phyloP scores from a whole-genome alignment of 177 flowering plant genomes.

The Vitis hybrid region DNA sequence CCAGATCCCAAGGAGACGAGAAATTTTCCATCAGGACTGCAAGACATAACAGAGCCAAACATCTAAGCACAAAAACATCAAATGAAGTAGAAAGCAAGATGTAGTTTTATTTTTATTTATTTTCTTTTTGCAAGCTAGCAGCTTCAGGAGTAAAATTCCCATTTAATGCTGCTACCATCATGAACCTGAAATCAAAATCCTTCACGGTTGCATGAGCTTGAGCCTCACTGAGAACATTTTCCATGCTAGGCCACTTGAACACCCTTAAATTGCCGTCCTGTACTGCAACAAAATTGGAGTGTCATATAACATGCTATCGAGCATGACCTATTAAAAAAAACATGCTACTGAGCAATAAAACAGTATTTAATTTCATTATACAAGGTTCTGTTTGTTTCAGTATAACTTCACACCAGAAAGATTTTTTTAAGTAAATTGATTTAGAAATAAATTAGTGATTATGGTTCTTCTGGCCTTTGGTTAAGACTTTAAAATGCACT shows the following conservation, averaged over 20 bases:
- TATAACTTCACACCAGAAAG: no score
- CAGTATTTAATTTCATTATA: no score
- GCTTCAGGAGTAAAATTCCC: neutral
- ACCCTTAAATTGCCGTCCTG: conserved; percentile 93
- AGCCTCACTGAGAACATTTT: conserved; percentile 52
- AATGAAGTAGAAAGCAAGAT: neutral
- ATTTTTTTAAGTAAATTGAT: no score
- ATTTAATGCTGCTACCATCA: neutral
- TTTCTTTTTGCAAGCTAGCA: neutral
- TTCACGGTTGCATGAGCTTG: conserved; percentile 71
- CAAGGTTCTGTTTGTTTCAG: no score
- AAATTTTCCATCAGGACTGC: conserved; percentile 83
- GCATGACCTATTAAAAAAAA: no score
- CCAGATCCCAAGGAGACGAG: conserved; percentile 73
- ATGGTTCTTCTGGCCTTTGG: no score
- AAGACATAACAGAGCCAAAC: conserved; percentile 14
- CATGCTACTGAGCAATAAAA: no score
- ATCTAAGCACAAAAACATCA: conserved; percentile 9
- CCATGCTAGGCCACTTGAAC: conserved; percentile 96
- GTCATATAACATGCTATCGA: conserved; percentile 11
- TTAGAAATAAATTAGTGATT: no score
- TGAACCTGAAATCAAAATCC: conserved; percentile 88
- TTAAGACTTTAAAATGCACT: no score
- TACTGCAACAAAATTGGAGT: conserved; percentile 44
- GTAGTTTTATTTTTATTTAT: neutral